Base-by-base conservation (phyloP, 2,329 filamentous ascomycete species). In the Aureobasidium uvarum region DNA sequence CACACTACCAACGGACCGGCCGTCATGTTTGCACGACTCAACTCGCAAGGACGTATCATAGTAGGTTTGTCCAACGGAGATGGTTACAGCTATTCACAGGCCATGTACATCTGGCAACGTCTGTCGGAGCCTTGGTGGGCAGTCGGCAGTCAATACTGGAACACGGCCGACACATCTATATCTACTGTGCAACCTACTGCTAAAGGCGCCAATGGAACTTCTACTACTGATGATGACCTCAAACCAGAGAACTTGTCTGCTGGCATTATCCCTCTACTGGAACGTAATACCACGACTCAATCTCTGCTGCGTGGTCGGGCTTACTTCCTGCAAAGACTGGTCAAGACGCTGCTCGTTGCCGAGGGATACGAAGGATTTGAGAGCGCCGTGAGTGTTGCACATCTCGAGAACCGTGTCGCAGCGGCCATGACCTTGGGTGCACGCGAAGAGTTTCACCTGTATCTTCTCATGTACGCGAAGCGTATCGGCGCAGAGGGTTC, bases 61-160 rank as follows among this genome's bases (percentile, higher is more conserved):
- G 86, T 98, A n/a, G 95, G 92, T 0, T 83, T 99, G 66, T 95
- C 89, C 28, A 98, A 97, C 71, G 95, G 95, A 23, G 94, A 99
- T 71, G 95, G 95, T 1, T 99, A 92, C 77, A 88, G 88, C 62
- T 99, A 99, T 77, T 91, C 91, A 1, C 85, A 89, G 0, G 83
- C 84, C 20, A 90, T 99, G 89, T 94, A 87, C 76, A 86, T 88
- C 8, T 99, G 95, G 95, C 94, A 98, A 77, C 87, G 93, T 11
- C 82, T 99, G n/a, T 96, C 92, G 2, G 96, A 99, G 75, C 85
- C 91, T 1, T 99, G 95, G 95, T 99, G 95, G 92, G 94, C 94
- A 0, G 92, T 98, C 0, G 93, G 93, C 20, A 96, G 91, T 71
- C 95, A 99, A 75, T 99, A 99, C 76, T 99, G 95, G 96, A 98